Conservation (phyloP, 768 basidiomycete species). For the Boletus edulis region DNA sequence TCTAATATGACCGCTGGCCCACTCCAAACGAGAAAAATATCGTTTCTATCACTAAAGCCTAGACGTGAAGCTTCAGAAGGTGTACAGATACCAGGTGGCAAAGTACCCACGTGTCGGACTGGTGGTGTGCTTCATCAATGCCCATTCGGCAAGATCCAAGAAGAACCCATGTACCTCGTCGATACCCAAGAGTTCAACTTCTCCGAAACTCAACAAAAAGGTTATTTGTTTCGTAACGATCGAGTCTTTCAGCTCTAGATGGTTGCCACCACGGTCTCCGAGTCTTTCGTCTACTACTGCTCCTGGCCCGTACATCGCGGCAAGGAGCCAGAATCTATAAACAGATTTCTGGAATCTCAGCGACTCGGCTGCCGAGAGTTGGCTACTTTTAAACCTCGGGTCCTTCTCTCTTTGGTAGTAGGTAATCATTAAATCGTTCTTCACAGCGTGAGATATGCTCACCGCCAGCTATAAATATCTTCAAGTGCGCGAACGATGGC, state of each 20-base stretch:
- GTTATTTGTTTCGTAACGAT: slow-evolving; percentile 2
- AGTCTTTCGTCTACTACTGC: background rate
- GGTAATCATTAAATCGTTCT: background rate
- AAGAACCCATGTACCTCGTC: slow-evolving; percentile 19
- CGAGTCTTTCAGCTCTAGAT: slow-evolving; percentile 3
- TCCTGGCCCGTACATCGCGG: slow-evolving; percentile 5
- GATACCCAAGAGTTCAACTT: slow-evolving; percentile 21
- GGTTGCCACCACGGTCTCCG: background rate
- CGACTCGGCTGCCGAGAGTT: slow-evolving; percentile 32
- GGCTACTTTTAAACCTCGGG: slow-evolving; percentile 29
- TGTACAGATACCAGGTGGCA: background rate
- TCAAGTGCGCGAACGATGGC: slow-evolving; percentile 30
- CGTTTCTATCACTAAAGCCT: background rate
- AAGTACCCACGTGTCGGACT: background rate
- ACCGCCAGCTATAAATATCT: slow-evolving; percentile 41
- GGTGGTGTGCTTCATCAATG: slow-evolving; percentile 1
- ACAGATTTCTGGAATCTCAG: slow-evolving; percentile 28
- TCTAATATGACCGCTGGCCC: slow-evolving; percentile 10
- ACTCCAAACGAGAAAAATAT: slow-evolving; percentile 13
- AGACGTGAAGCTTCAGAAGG: background rate
- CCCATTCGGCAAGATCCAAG: slow-evolving; percentile 16
- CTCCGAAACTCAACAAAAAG: slow-evolving; percentile 8
- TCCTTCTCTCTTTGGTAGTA: slow-evolving; percentile 37
- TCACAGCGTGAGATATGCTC: background rate
- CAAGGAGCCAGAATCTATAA: slow-evolving; percentile 29